Evolutionary conservation across 2,329 filamentous ascomycete species (phyloP).

Genomic region (Fusarium robinianum): DNA sequence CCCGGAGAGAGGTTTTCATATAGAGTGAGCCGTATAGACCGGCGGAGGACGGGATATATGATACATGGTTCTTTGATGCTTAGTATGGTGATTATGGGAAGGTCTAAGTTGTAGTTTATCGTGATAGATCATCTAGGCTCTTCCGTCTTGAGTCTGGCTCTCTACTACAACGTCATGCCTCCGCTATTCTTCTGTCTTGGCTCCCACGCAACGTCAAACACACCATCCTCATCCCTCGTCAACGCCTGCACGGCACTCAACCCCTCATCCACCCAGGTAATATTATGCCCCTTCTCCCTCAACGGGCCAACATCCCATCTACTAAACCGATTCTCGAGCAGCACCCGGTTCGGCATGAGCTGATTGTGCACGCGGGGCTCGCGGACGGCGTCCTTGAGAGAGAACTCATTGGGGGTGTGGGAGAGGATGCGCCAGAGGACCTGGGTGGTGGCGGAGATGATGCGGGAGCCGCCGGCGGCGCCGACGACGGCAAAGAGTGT

Average conservation of each 20-base stretch:
- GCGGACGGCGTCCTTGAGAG: constrained; percentile 63
- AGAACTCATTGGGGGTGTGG: constrained; percentile 58
- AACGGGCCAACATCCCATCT: constrained; percentile 66
- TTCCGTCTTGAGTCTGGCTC: constrained; percentile 2
- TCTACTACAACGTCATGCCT: constrained; percentile 55
- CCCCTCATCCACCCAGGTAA: constrained; percentile 68
- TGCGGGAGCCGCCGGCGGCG: constrained; percentile 79
- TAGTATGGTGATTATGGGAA: too few relatives aligned
- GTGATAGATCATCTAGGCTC: too few relatives aligned
- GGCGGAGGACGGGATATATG: too few relatives aligned
- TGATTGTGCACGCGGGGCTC: constrained; percentile 80
- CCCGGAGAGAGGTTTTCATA: too few relatives aligned
- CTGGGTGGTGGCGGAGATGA: constrained; percentile 79
- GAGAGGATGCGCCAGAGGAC: constrained; percentile 70
- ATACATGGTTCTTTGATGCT: too few relatives aligned
- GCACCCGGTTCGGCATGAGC: constrained; percentile 70
- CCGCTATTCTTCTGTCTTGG: constrained; percentile 73
- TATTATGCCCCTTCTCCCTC: constrained; percentile 67
- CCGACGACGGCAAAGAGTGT: constrained; percentile 71
- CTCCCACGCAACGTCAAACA: constrained; percentile 78
- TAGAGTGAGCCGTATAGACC: constrained; percentile 16
- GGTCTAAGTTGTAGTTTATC: too few relatives aligned
- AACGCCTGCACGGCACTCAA: constrained; percentile 69
- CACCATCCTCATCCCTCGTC: constrained; percentile 62
- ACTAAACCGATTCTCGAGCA: constrained; percentile 71